Evolutionary conservation across 805 yeast species (phyloP).

Genomic region (Saturnispora serradocipensis): DNA sequence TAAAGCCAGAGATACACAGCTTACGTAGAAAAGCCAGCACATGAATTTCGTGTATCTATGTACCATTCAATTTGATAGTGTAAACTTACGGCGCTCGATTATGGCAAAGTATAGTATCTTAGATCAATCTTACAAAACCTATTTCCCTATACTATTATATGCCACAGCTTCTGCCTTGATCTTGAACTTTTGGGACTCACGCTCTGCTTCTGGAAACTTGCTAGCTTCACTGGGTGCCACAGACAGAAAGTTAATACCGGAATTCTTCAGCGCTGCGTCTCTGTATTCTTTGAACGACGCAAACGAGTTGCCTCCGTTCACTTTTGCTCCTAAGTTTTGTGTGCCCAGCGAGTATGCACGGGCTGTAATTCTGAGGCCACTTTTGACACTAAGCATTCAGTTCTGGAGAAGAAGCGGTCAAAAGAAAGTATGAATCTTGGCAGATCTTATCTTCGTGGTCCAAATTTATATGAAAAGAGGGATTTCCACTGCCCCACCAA

Average conservation of each 20-base stretch:
- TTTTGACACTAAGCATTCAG: not conserved
- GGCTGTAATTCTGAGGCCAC: not conserved
- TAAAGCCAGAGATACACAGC: too few relatives aligned
- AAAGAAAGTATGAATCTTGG: not conserved
- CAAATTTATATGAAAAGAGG: conserved; percentile 31
- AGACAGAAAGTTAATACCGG: not conserved
- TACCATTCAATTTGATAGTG: too few relatives aligned
- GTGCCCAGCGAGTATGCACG: not conserved
- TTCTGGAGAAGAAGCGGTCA: too few relatives aligned
- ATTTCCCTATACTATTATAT: not conserved
- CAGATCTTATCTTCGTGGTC: not conserved
- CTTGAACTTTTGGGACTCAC: not conserved
- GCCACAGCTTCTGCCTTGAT: not conserved
- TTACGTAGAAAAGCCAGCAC: too few relatives aligned
- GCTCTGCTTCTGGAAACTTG: not conserved
- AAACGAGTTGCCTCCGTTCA: not conserved
- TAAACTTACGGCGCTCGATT: too few relatives aligned
- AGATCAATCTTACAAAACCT: not conserved
- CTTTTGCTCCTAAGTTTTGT: not conserved
- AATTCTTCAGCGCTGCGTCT: not conserved
- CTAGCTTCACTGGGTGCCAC: not conserved
- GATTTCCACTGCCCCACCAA: conserved; percentile 37
- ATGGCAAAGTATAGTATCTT: too few relatives aligned
- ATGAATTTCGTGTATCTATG: too few relatives aligned
- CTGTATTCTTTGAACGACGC: not conserved